Base-by-base conservation (phyloP, 176 grass and related monocot species). In the Avena atlantica region DNA sequence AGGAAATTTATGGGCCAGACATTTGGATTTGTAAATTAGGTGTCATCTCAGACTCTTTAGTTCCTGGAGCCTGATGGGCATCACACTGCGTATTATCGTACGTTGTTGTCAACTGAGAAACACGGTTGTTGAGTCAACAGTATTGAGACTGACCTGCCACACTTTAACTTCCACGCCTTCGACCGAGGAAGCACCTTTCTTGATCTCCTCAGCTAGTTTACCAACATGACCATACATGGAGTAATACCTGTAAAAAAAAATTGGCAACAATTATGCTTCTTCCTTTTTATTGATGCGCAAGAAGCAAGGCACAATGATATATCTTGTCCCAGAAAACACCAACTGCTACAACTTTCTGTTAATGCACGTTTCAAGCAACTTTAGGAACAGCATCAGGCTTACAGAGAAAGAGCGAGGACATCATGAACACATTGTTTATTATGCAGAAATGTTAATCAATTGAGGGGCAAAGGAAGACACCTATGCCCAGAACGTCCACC, bases 181-280 rank as follows among this genome's bases (percentile, higher is more conserved):
- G 6, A 98, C 81, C 27, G 96, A 98, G 9, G 83, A 90, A 42
- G 86, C 96, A 1, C 93, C 96, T 83, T 85, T 94, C 80, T 95
- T 88, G 57, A 98, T 92, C 92, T 98, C 92, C 45, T 95, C 85
- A 68, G 96, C 96, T 73, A 95, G 87, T 74, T 92, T 94, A 53
- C 92, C 93, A 52, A 94, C 91, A 91, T 98, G 96, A 21, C 90
- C 93, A 84, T 92, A 98, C 75, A 92, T 95, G 42, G 92, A 94
- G 86, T 98, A 95, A 58, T 88, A 94, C 69, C 96, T 98, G 50
- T 77, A 50, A 78, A 87, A 70, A 60, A 58, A 61, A 77, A n/a
- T n/a, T n/a, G n/a, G n/a, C n/a, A n/a, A n/a, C n/a, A n/a, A n/a
- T 49, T 57, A 70, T 21, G 82, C 9, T 42, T 42, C 69, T 81